Evolutionary conservation across 257 asterid genomes (phyloP).

Genomic region (Solanum arcanum): DNA sequence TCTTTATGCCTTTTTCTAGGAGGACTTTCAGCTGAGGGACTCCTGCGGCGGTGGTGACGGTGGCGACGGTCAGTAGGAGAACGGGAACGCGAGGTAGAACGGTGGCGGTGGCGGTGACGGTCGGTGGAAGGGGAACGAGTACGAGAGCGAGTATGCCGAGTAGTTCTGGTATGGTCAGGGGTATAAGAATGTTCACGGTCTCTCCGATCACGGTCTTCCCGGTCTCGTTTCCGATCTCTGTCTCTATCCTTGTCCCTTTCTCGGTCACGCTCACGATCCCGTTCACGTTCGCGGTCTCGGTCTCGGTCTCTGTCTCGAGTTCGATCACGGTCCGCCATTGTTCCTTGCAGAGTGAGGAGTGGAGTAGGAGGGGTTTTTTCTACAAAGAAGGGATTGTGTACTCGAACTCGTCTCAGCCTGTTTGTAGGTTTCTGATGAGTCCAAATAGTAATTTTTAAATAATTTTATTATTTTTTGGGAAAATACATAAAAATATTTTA

Average conservation of each 20-base stretch:
- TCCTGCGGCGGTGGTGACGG: constrained; percentile 43
- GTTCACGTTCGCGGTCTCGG: background rate
- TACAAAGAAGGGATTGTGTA: background rate
- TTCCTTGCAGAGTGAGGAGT: background rate
- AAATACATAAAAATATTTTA: no score
- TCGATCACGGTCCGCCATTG: background rate
- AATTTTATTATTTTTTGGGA: no score
- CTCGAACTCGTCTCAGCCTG: background rate
- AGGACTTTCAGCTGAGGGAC: constrained; percentile 49
- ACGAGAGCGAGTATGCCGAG: constrained; percentile 54
- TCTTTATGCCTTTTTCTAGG: constrained; percentile 68
- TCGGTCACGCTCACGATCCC: constrained; percentile 49
- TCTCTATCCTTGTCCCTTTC: constrained; percentile 37
- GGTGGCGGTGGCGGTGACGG: constrained; percentile 57
- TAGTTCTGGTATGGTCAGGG: constrained; percentile 62
- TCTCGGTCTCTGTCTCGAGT: background rate
- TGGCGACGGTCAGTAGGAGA: constrained; percentile 60
- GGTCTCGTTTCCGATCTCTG: constrained; percentile 40
- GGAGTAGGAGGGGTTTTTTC: background rate
- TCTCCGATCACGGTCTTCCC: constrained; percentile 5
- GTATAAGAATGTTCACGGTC: constrained; percentile 9
- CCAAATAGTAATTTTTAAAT: no score
- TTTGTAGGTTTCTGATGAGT: background rate
- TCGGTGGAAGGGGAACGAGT: constrained; percentile 87
- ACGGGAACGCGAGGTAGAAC: constrained; percentile 44